Evolutionary conservation across 345 rosid species (phyloP), one percentile per base, ranked within the genome.

Genomic region (Heritiera fomes): DNA sequence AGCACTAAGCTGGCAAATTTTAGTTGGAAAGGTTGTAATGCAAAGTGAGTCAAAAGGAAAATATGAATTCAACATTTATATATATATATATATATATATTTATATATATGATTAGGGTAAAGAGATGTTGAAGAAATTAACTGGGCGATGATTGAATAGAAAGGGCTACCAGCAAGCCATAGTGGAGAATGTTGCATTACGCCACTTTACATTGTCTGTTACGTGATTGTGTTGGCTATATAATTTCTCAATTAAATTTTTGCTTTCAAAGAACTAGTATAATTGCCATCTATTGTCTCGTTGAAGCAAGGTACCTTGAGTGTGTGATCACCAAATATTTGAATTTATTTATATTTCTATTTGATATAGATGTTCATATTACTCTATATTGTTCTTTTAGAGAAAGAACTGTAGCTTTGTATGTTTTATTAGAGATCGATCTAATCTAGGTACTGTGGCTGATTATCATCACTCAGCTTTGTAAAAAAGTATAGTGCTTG

Each of bases 151-250:
- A 77, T 71, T 66, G 74, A 78, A 67, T 34, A 34, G 38, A 34
- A 34, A 34, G 3, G 38, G 38, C 38, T 47, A 78, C 68, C 65
- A 60, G 41, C 50, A 20, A 55, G 7, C 15, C 76, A 17, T 67
- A 17, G 61, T 49, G 68, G 78, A 62, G 70, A 52, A 49, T 69
- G 52, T 62, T 30, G 60, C 1, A 20, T 58, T 55, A 28, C 6
- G 41, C 38, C 86, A 87, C 86, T 79, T 81, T 64, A 77, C 8
- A 6, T 77, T 81, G 84, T 77, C 82, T 79, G 73, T 58, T 81
- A 34, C 77, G 78, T 81, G 77, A 75, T 49, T 28, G 41, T 53
- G 40, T 77, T 71, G 65, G 38, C 52, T 40, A 40, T 58, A 52
- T 46, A 12, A 14, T 63, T 18, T 5, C 3, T 61, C 50, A 6